phyloP scores from a whole-genome alignment of 805 yeast species.

The Kodamaea fukazawae region DNA sequence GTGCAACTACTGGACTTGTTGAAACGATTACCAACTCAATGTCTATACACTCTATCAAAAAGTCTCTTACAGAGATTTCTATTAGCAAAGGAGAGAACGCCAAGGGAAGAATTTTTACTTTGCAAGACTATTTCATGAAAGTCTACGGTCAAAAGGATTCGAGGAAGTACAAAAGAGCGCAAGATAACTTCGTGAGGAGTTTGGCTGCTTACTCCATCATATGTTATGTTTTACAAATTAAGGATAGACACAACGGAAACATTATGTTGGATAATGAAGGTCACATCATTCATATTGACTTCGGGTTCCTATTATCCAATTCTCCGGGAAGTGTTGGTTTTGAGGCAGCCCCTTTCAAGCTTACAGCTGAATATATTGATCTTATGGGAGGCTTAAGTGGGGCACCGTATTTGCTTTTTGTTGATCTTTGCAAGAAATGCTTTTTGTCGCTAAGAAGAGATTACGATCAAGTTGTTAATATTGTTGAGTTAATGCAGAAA shows the following conservation, averaged over 20 bases:
- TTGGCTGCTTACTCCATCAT: slow-evolving; percentile 90
- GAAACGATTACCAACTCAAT: slow-evolving; percentile 95
- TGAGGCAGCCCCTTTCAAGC: slow-evolving; percentile 96
- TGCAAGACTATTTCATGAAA: slow-evolving; percentile 74
- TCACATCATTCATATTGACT: slow-evolving; percentile 91
- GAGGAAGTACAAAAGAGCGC: slow-evolving; percentile 65
- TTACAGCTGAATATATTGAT: slow-evolving; percentile 86
- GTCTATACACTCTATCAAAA: slow-evolving; percentile 91
- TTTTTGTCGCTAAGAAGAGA: slow-evolving; percentile 72
- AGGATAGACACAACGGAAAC: slow-evolving; percentile 96
- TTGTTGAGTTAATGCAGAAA: slow-evolving; percentile 92
- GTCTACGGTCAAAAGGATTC: slow-evolving; percentile 67
- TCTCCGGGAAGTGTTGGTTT: slow-evolving; percentile 97
- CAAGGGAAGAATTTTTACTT: slow-evolving; percentile 65
- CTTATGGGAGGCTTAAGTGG: slow-evolving; percentile 77
- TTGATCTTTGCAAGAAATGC: slow-evolving; percentile 62
- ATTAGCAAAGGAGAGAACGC: slow-evolving; percentile 65
- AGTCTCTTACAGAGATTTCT: slow-evolving; percentile 78
- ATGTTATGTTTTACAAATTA: slow-evolving; percentile 85
- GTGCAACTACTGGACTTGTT: slow-evolving; percentile 86
- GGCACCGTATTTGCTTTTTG: slow-evolving; percentile 57
- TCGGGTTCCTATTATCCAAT: slow-evolving; percentile 88
- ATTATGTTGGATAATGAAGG: slow-evolving; percentile 96
- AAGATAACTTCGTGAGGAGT: slow-evolving; percentile 79
- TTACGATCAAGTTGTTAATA: slow-evolving; percentile 68